These are phyloP conservation scores for Sporothrix pallida DNA, from an alignment of 2,329 filamentous ascomycete species.

Conservation along the genomic window DNA sequence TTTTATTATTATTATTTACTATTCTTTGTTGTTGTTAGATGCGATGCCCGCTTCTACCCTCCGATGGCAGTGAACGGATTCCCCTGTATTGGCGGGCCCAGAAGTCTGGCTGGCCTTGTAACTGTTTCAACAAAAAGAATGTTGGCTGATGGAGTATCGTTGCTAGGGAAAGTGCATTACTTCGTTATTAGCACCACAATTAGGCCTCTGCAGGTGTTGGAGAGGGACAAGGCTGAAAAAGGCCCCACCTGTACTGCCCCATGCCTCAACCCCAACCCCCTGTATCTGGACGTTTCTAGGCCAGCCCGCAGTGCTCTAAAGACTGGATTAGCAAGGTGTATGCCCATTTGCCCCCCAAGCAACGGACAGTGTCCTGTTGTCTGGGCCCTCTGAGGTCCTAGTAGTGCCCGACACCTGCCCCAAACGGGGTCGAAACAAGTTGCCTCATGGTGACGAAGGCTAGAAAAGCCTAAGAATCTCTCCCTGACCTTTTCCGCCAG, in stretches of 20 bases:
- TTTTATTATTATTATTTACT: no score
- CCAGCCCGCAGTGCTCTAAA: background rate
- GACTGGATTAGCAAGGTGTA: background rate
- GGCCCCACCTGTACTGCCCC: slow-evolving; percentile 25
- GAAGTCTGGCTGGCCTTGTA: no score
- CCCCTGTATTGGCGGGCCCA: no score
- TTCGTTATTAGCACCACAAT: background rate
- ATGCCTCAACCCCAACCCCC: background rate
- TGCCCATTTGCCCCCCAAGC: background rate
- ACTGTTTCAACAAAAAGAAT: slow-evolving; percentile 11
- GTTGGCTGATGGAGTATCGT: slow-evolving; percentile 4
- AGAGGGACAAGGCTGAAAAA: slow-evolving; percentile 32
- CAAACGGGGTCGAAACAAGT: slow-evolving; percentile 28
- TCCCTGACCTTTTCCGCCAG: slow-evolving; percentile 1
- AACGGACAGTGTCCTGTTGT: background rate
- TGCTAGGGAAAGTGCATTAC: slow-evolving; percentile 14
- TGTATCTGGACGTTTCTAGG: slow-evolving; percentile 1
- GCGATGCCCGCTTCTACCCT: no score
- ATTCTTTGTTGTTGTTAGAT: no score
- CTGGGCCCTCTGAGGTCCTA: background rate
- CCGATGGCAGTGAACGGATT: no score
- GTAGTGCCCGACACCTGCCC: background rate
- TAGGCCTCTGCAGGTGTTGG: background rate
- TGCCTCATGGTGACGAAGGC: slow-evolving; percentile 28
- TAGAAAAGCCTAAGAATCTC: slow-evolving; percentile 14